Conservation (phyloP, 2,329 filamentous ascomycete genomes). For the Scytalidium lignicola region DNA sequence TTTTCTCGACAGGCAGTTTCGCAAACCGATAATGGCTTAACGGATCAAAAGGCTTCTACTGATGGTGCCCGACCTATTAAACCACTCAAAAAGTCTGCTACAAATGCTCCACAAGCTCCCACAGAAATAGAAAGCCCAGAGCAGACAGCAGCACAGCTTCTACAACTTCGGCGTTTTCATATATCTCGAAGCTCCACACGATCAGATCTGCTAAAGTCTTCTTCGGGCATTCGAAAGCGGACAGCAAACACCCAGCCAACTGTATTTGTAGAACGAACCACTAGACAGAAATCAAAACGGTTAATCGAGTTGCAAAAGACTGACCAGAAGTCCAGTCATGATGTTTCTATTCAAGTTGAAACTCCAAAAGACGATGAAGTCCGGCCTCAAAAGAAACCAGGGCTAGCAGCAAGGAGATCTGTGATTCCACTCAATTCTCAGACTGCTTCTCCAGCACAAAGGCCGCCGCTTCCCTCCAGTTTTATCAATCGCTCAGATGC, state of each 20-base stretch:
- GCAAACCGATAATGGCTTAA: neutral
- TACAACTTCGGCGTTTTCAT: constrained; percentile 47
- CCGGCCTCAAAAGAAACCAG: constrained; percentile 22
- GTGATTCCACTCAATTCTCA: constrained; percentile 2
- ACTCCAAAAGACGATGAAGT: neutral
- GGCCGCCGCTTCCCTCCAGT: constrained; percentile 30
- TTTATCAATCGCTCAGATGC: constrained; percentile 33
- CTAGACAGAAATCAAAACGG: neutral
- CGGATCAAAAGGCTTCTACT: constrained; percentile 4
- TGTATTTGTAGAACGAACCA: constrained; percentile 49
- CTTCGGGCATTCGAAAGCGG: constrained; percentile 11
- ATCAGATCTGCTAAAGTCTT: neutral
- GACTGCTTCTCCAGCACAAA: constrained; percentile 3
- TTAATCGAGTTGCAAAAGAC: neutral
- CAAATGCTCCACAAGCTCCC: constrained; percentile 6
- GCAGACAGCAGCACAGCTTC: constrained; percentile 1
- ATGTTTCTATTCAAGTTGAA: constrained; percentile 2
- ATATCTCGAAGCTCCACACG: constrained; percentile 42
- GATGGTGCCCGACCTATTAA: constrained; percentile 15
- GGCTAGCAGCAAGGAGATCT: constrained; percentile 14
- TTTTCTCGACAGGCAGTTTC: constrained; percentile 21
- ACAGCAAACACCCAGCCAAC: constrained; percentile 28
- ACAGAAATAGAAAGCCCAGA: constrained; percentile 1
- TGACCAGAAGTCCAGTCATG: constrained; percentile 13
- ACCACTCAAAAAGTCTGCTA: constrained; percentile 11